phyloP scores from a whole-genome alignment of 768 basidiomycete species.

The Paxillus ammoniavirescens region DNA sequence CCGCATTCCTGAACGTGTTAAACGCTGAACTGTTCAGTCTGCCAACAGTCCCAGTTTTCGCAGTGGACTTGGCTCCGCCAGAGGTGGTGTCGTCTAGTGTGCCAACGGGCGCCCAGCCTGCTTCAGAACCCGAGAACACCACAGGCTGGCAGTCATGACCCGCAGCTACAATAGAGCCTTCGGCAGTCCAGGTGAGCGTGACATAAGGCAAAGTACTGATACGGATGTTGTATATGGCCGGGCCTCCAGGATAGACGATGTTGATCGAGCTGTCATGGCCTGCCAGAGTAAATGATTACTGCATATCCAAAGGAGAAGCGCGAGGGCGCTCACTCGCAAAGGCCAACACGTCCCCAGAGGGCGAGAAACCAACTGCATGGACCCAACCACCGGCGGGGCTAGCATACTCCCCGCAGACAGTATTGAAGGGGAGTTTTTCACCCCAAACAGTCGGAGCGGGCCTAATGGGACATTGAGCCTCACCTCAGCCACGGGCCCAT shows the following conservation, averaged over 20 bases:
- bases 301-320: not conserved
- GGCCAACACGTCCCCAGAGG: slow-evolving; percentile 90
- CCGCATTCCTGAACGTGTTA: slow-evolving; percentile 90
- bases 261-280: slow-evolving; percentile 95
- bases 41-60: slow-evolving; percentile 49
- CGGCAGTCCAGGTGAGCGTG: slow-evolving; percentile 83
- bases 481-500: not conserved
- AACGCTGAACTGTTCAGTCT: slow-evolving; percentile 92
- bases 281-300: slow-evolving; percentile 31
- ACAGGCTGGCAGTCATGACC: slow-evolving; percentile 98
- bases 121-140: slow-evolving; percentile 71
- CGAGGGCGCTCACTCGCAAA: slow-evolving; percentile 75
- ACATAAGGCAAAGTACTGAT: slow-evolving; percentile 79
- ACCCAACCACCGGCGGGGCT: slow-evolving; percentile 97
- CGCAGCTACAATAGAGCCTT: slow-evolving; percentile 81
- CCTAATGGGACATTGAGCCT: slow-evolving; percentile 39
- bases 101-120: slow-evolving; percentile 77
- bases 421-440: slow-evolving; percentile 97
- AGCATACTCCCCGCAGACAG: slow-evolving; percentile 90
- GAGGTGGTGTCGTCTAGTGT: slow-evolving; percentile 80
- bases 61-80: slow-evolving; percentile 38
- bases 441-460: slow-evolving; percentile 93
- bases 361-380: slow-evolving; percentile 93
- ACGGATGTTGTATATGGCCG: slow-evolving; percentile 69
- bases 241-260: slow-evolving; percentile 86